These are phyloP conservation scores for Cladosporium cucumerinum DNA, from an alignment of 2,329 filamentous ascomycete species.

Conservation along the genomic window DNA sequence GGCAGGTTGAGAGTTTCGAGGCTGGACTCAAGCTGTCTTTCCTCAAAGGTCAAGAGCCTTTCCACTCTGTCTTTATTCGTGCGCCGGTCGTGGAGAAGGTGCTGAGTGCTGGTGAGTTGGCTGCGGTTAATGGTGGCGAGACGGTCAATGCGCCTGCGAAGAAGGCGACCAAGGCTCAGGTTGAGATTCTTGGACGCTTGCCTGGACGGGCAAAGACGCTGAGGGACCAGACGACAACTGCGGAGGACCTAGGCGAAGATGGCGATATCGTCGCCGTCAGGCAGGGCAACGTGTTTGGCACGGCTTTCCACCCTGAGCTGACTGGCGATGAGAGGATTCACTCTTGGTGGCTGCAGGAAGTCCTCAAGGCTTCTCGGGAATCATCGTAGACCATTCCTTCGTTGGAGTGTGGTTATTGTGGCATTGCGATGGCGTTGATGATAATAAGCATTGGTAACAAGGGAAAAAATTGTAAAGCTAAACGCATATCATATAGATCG, in stretches of 20 bases:
- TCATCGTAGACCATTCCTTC: neutral
- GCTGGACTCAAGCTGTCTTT: slow-evolving; percentile 71
- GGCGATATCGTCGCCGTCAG: slow-evolving; percentile 83
- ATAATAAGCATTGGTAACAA: neutral
- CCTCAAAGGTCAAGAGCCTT: slow-evolving; percentile 52
- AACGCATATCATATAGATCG: neutral
- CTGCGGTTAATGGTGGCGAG: slow-evolving; percentile 26
- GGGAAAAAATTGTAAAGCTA: neutral
- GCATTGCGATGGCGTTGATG: neutral
- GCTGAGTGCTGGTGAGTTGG: slow-evolving; percentile 42
- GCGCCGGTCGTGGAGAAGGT: slow-evolving; percentile 89
- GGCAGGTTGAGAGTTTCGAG: slow-evolving; percentile 89
- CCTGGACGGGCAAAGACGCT: slow-evolving; percentile 51
- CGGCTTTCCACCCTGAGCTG: slow-evolving; percentile 92
- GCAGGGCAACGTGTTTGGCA: slow-evolving; percentile 90
- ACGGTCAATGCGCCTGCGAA: slow-evolving; percentile 57
- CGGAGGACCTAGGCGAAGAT: slow-evolving; percentile 48
- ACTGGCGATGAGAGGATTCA: slow-evolving; percentile 87
- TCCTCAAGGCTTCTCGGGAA: slow-evolving; percentile 35
- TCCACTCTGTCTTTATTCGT: slow-evolving; percentile 86
- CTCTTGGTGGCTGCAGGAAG: slow-evolving; percentile 84
- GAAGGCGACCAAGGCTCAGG: slow-evolving; percentile 46
- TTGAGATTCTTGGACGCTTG: slow-evolving; percentile 58
- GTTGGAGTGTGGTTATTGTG: neutral
- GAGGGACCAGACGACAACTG: slow-evolving; percentile 46